Evolutionary conservation across 2,329 filamentous ascomycete genomes (phyloP), one percentile per base, ranked within the genome.

Genomic region (Delphinella strobiligena): DNA sequence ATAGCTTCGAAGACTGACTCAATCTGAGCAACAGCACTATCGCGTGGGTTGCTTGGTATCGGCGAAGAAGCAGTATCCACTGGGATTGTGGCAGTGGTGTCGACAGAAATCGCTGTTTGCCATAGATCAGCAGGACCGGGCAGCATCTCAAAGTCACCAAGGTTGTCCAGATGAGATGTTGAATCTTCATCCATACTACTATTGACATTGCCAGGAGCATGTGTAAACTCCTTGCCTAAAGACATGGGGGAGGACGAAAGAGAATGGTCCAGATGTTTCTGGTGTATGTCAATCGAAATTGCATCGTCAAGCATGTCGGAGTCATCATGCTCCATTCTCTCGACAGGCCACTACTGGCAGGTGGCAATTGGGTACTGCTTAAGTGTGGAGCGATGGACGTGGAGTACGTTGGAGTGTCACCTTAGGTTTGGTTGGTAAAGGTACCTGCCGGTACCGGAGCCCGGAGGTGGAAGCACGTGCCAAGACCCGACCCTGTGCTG

Each of bases 1-100:
- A 78, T 66, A 1, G 51, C 51, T 41, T 71, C 67, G 12, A 79
- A 62, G 16, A 78, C 67, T 4, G 60, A 56, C 50, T 79, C 74
- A 31, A 80, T 74, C 40, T 65, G 69, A 32, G 61, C 53, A 18
- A 76, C 66, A 11, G 71, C 63, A 10, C 19, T 12, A 19, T 37
- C 19, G n/a, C n/a, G n/a, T n/a, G n/a, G n/a, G n/a, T n/a, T n/a
- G n/a, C n/a, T n/a, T n/a, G n/a, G n/a, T n/a, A n/a, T n/a, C n/a
- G n/a, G 38, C 36, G 27, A 36, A 31, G 10, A 8, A 14, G 18
- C 8, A 16, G 27, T 15, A 24, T 11, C 19, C 19, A 8, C 19
- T 27, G 15, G 15, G 15, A 16, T 5, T n/a, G 16, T 12, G 14
- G 7, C 7, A 19, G 19, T 8, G 11, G n/a, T 27, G 3, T 16